Evolutionary conservation across 306 rosid species (phyloP), one percentile per base, ranked within the genome.

Genomic region (Glycyrrhiza uralensis): DNA sequence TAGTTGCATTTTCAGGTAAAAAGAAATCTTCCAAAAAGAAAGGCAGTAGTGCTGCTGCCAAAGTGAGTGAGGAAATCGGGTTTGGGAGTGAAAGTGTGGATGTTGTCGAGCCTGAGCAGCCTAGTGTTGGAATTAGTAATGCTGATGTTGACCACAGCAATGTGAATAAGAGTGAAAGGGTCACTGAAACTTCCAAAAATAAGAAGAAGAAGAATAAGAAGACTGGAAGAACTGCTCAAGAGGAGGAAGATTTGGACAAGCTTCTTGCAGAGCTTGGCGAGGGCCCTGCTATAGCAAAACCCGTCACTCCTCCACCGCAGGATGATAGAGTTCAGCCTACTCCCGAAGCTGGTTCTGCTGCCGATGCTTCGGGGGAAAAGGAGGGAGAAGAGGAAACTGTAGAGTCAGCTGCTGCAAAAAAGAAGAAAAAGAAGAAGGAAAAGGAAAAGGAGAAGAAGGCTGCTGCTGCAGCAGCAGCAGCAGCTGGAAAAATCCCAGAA

Each of bases 191-290:
- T 63, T 89, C 90, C 24, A 91, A 95, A 76, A 89, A 52, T 72
- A 95, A 89, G 83, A 95, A 91, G 83, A 95, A 94, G 85, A 94
- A 94, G 82, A 94, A 95, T 78, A 95, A 95, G 80, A 95, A 89
- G 87, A 80, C 88, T 67, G 99, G 96, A 79, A 84, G 99, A 72
- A 95, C 99, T 65, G 95, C 84, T 66, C 88, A 91, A 75, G 99
- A 95, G 85, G 99, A 95, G 89, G 99, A 95, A 32, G 99, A 95
- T 85, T 83, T 95, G 77, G 99, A 91, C 52, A 86, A 73, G 79
- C 77, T 95, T 82, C 97, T 95, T 65, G 96, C 96, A 23, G 99
- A 95, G 89, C 96, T 95, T 58, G 97, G 96, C 24, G 96, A 84
- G 69, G 79, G 46, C 39, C 79, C 88, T 71, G 5, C 81, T n/a